Percentiles rank a stretch among this genome's conserved stretches.
Conservation (phyloP, 2,329 filamentous ascomycete species). For the Colletotrichum melonis region DNA sequence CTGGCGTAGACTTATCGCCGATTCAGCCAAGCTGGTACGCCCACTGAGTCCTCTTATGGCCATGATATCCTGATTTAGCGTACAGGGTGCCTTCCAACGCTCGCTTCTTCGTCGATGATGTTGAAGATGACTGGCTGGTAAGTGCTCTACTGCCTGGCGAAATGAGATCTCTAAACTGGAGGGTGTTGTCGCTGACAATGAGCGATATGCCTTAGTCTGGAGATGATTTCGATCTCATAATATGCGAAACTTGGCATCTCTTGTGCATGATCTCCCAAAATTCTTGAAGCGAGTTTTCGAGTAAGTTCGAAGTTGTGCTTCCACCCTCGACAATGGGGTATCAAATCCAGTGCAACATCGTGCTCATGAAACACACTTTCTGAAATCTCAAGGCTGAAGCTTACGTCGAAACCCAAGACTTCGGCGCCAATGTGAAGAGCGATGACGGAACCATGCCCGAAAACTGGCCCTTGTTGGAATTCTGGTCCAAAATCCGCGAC, state of each 20-base stretch:
- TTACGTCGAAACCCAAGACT: constrained; percentile 59
- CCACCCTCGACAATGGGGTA: constrained; percentile 3
- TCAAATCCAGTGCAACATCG: not conserved
- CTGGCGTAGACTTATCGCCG: constrained; percentile 40
- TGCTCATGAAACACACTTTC: constrained; percentile 35
- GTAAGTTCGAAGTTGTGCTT: not conserved
- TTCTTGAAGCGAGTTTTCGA: not conserved
- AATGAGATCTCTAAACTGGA: not conserved
- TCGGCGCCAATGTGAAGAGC: constrained; percentile 49
- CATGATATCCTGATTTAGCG: not conserved
- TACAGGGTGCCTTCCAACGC: not conserved
- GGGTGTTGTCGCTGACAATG: no score
- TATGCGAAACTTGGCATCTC: not conserved
- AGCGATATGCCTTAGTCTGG: not conserved
- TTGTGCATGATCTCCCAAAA: not conserved
- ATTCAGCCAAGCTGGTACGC: constrained; percentile 37
- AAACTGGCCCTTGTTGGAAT: constrained; percentile 4
- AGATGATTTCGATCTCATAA: not conserved
- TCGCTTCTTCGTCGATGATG: not conserved
- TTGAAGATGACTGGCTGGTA: not conserved
- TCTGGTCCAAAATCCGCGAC: not conserved
- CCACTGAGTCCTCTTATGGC: not conserved
- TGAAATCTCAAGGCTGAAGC: constrained; percentile 51
- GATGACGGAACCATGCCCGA: constrained; percentile 47
- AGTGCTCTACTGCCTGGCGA: not conserved